phyloP scores from a whole-genome alignment of 129 eudicot genomes.

The Dittrichia graveolens region DNA sequence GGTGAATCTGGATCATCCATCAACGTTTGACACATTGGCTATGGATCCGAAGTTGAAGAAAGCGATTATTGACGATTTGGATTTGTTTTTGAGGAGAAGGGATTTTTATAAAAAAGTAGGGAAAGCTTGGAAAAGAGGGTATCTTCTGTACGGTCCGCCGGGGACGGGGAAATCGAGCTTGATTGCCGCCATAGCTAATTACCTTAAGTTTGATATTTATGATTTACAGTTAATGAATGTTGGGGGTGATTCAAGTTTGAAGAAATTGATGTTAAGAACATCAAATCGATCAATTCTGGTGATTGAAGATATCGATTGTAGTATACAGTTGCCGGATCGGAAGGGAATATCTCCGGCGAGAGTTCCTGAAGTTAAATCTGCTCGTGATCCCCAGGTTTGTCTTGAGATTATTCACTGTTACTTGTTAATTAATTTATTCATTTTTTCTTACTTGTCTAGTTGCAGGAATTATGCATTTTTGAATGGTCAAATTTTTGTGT shows the following conservation, averaged over 20 bases:
- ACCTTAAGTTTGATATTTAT: constrained; percentile 58
- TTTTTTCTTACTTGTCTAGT: too few relatives aligned
- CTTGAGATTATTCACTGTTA: neutral
- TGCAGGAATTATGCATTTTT: too few relatives aligned
- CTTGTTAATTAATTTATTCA: neutral
- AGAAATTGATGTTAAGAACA: constrained; percentile 50
- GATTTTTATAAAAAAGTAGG: constrained; percentile 64
- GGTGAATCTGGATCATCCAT: constrained; percentile 65
- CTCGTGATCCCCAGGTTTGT: constrained; percentile 46
- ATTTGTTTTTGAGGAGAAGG: constrained; percentile 54
- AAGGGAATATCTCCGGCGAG: constrained; percentile 16
- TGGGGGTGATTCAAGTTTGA: constrained; percentile 49
- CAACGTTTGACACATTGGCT: constrained; percentile 67
- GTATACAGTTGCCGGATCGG: constrained; percentile 53
- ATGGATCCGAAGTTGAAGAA: constrained; percentile 59
- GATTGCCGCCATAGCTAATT: constrained; percentile 75
- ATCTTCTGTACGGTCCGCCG: constrained; percentile 70
- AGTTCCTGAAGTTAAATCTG: neutral
- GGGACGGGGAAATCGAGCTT: constrained; percentile 69
- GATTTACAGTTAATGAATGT: constrained; percentile 60
- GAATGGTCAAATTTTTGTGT: too few relatives aligned
- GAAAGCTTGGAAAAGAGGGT: constrained; percentile 82
- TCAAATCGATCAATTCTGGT: constrained; percentile 66
- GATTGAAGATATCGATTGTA: constrained; percentile 75
- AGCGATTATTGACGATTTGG: constrained; percentile 55